phyloP scores from a whole-genome alignment of 2,329 filamentous ascomycete genomes.

The Colletotrichum tropicicola region DNA sequence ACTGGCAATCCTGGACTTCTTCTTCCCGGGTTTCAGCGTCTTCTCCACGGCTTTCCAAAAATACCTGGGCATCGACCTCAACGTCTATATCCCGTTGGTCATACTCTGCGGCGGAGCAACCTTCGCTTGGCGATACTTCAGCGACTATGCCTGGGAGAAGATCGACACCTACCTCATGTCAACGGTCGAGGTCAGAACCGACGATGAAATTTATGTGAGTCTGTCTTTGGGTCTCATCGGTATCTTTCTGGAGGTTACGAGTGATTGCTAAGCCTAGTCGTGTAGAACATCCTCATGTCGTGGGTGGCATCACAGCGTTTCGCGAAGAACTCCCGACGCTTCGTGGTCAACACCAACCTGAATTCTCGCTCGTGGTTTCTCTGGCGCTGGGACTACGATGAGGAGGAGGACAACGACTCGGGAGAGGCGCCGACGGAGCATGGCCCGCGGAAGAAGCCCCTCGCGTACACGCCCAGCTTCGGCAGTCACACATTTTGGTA shows the following conservation, averaged over 20 bases:
- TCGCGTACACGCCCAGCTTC: slow-evolving; percentile 73
- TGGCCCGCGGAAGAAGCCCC: slow-evolving; percentile 53
- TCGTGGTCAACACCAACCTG: slow-evolving; percentile 71
- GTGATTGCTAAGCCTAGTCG: background rate
- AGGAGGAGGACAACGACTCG: slow-evolving; percentile 56
- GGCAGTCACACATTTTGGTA: slow-evolving; percentile 78
- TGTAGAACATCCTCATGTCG: slow-evolving; percentile 70
- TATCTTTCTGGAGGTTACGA: background rate
- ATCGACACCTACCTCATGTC: slow-evolving; percentile 68
- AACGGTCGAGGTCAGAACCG: slow-evolving; percentile 70
- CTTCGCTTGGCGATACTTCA: slow-evolving; percentile 63
- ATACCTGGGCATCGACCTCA: slow-evolving; percentile 70
- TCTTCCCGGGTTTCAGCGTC: slow-evolving; percentile 73
- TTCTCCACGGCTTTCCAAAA: slow-evolving; percentile 61
- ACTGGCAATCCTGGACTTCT: slow-evolving; percentile 64
- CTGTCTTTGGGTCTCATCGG: background rate
- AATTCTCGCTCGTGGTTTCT: slow-evolving; percentile 61
- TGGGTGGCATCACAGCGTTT: slow-evolving; percentile 74
- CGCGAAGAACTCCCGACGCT: slow-evolving; percentile 65
- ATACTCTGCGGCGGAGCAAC: slow-evolving; percentile 57
- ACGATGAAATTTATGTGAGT: slow-evolving; percentile 72
- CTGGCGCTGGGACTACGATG: slow-evolving; percentile 53
- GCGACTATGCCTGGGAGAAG: slow-evolving; percentile 54
- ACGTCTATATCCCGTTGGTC: slow-evolving; percentile 68
- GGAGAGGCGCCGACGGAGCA: background rate